Evolutionary conservation across 768 basidiomycete genomes (phyloP).

Genomic region (Sporobolomyces roseus): DNA sequence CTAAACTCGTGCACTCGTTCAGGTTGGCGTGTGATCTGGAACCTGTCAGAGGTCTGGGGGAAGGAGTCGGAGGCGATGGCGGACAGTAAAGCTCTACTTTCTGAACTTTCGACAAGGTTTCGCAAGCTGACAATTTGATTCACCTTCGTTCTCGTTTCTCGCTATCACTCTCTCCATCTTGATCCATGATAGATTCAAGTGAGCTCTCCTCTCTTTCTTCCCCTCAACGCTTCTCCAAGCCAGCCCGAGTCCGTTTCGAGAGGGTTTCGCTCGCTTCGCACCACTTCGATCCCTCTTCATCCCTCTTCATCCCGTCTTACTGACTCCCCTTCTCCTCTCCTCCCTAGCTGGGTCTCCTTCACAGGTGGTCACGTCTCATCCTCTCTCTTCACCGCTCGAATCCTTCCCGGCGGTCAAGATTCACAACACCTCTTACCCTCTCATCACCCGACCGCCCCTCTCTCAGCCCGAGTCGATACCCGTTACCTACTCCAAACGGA

Average conservation of each 20-base stretch:
- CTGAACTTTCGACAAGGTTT: background rate
- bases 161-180: too few relatives aligned
- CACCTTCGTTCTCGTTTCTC: background rate
- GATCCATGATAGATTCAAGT: constrained; percentile 3
- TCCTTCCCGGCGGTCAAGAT: constrained; percentile 33
- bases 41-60: constrained; percentile 23
- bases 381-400: background rate
- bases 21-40: constrained; percentile 34
- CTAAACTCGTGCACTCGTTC: constrained; percentile 16
- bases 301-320: background rate
- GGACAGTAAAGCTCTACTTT: constrained; percentile 19
- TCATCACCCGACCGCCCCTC: constrained; percentile 18
- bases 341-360: constrained; percentile 33
- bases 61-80: constrained; percentile 26
- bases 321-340: background rate
- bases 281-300: too few relatives aligned
- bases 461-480: constrained; percentile 24
- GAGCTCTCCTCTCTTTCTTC: too few relatives aligned
- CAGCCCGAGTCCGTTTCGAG: too few relatives aligned
- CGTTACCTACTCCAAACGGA: constrained; percentile 31
- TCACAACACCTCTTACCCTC: constrained; percentile 23
- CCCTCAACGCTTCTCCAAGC: too few relatives aligned
- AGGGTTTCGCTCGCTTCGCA: too few relatives aligned
- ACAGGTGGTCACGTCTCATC: constrained; percentile 23
- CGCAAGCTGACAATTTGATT: background rate